phyloP scores from a whole-genome alignment of 78 protist genomes.

The Chrysochromulina parva region DNA sequence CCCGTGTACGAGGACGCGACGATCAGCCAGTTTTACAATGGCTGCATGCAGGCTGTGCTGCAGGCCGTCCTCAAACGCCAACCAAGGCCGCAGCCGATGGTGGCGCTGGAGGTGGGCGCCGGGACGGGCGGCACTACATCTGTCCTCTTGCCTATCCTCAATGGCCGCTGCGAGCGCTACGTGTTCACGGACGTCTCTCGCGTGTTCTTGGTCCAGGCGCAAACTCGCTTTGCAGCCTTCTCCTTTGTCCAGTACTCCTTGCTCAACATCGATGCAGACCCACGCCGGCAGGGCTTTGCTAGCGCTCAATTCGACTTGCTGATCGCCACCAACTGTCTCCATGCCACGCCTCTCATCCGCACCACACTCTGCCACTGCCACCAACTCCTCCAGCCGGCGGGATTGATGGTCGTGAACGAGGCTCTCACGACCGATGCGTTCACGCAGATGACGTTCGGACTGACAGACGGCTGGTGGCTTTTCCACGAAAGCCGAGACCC shows the following conservation, averaged over 20 bases:
- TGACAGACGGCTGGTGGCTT: slow-evolving; percentile 1
- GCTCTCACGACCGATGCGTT: background rate
- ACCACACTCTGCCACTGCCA: background rate
- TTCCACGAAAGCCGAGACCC: background rate
- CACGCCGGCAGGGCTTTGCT: background rate
- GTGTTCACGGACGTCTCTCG: background rate
- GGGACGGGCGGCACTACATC: background rate
- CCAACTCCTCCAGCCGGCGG: background rate
- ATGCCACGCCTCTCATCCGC: background rate
- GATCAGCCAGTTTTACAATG: background rate
- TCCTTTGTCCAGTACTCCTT: background rate
- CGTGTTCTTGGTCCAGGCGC: background rate
- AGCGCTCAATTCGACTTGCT: background rate
- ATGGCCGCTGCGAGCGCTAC: background rate
- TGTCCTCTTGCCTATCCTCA: background rate
- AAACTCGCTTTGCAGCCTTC: background rate
- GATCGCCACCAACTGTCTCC: background rate
- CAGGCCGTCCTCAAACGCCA: background rate
- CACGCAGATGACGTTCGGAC: background rate
- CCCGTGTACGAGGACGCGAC: background rate
- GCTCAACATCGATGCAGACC: background rate
- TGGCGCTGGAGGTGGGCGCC: slow-evolving; percentile 5
- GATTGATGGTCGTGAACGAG: background rate
- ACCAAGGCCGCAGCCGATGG: no score
- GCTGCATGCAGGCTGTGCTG: background rate